Evolutionary conservation across 2,329 filamentous ascomycete species (phyloP), one percentile per base, ranked within the genome.

Genomic region (Aspergillus felis): DNA sequence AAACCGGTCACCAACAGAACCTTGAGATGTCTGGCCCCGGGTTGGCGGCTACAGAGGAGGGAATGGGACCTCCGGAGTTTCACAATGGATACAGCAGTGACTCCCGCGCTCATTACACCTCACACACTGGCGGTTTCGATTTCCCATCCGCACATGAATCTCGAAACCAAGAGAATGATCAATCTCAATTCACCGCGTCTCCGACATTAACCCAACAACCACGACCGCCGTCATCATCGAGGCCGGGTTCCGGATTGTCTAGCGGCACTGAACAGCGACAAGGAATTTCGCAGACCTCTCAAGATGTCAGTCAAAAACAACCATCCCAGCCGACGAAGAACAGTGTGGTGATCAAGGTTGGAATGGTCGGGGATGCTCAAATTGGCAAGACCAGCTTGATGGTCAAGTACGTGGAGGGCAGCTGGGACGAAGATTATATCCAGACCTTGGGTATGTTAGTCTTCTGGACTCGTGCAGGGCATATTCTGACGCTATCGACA

Each of bases 351-450:
- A 97, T 99, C 82, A 99, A 99, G 78, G 94, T 99, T 53, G 94
- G 94, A 71, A 99, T 99, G 94, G 94, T 99, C 49, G 94, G 94
- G 50, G 94, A 99, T 78, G 94, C 94, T 57, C 94, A 99, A 77
- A 99, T 99, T 67, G 94, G 94, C 71, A 99, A 99, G 84, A 99
- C 94, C 20, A 97, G 92, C 63, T 79, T 99, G 72, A 99, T 99
- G 94, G 94, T 99, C 71, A 99, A 99, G 76, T 99, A 99, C 72
- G 94, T 99, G 56, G 94, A 99, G 78, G 94, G 94, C 59, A 97
- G 92, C 77, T 99, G 94, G 92, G 94, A 99, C 75, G 94, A 99
- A 78, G 94, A 99, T 75, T 99, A 99, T 76, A 99, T 99, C 70
- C 94, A 99, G 78, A 99, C 94, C 24, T 80, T 99, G 48, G 94